phyloP scores from a whole-genome alignment of 768 basidiomycete genomes.

The Gyrodon lividus region DNA sequence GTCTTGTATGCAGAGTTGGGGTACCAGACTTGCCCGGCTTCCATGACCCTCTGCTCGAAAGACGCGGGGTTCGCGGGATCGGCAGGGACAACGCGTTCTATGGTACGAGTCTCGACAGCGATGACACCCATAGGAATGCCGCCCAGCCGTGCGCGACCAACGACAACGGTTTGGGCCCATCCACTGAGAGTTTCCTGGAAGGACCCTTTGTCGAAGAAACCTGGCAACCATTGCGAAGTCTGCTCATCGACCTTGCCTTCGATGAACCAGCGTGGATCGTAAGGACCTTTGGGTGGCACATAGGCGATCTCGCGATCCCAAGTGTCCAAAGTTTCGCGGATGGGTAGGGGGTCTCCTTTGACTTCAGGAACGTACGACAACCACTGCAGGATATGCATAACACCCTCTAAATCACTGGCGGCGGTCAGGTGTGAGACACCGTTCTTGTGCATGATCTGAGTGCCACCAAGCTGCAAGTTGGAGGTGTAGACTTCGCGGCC shows the following conservation, averaged over 20 bases:
- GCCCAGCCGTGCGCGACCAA: constrained; percentile 92
- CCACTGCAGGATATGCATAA: constrained; percentile 92
- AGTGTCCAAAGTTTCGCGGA: constrained; percentile 66
- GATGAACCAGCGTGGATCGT: constrained; percentile 98
- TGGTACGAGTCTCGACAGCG: constrained; percentile 95
- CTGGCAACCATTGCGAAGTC: constrained; percentile 72
- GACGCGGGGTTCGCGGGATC: constrained; percentile 97
- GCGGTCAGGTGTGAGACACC: constrained; percentile 97
- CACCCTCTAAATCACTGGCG: constrained; percentile 92
- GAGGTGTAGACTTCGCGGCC: constrained; percentile 99
- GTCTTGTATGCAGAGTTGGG: constrained; percentile 99
- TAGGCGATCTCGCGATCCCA: constrained; percentile 96
- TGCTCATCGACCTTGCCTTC: constrained; percentile 89
- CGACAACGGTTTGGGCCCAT: constrained; percentile 99
- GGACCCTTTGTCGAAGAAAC: constrained; percentile 96
- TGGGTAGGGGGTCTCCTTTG: constrained; percentile 77
- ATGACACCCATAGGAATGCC: constrained; percentile 98
- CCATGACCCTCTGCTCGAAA: constrained; percentile 97
- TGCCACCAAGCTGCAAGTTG: constrained; percentile 96
- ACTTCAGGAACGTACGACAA: constrained; percentile 87
- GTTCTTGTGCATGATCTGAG: constrained; percentile 99
- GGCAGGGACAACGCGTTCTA: constrained; percentile 94
- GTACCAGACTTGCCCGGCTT: constrained; percentile 99
- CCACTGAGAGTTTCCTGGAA: constrained; percentile 99
- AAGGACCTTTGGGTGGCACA: constrained; percentile 87